Conservation (phyloP, 371 early-diverging fungal genomes). For the Zychaea mexicana region DNA sequence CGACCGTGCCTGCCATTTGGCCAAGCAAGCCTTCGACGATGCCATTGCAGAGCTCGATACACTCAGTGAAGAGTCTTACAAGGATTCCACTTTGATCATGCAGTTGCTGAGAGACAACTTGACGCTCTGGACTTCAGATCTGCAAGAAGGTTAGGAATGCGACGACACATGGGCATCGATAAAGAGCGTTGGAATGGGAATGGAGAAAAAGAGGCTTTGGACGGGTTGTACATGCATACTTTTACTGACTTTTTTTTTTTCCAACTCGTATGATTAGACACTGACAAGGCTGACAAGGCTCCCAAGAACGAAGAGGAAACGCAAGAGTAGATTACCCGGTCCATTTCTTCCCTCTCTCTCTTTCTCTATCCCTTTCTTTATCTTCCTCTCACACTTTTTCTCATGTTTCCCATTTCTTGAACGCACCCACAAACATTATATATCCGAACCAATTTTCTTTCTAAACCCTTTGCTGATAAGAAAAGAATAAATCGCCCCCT, state of each 20-base stretch:
- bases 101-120: slow-evolving; percentile 99
- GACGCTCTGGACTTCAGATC: slow-evolving; percentile 99
- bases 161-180: background rate
- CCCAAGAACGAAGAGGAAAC: slow-evolving; percentile 18
- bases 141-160: slow-evolving; percentile 71
- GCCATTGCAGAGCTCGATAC: slow-evolving; percentile 99
- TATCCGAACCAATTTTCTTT: background rate
- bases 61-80: slow-evolving; percentile 99
- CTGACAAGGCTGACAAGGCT: slow-evolving; percentile 18
- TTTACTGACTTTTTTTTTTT: background rate
- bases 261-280: too few species aligned
- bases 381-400: background rate
- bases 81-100: slow-evolving; percentile 99
- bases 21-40: slow-evolving; percentile 99
- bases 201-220: background rate
- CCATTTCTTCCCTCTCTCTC: too few species aligned
- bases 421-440: background rate
- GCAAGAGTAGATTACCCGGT: slow-evolving; percentile 14
- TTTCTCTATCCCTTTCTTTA: background rate
- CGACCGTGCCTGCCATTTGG: slow-evolving; percentile 98
- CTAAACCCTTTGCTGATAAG: background rate
- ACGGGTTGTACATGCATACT: background rate
- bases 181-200: background rate
- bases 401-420: background rate
- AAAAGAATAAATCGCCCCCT: slow-evolving; percentile 2